Evolutionary conservation across 164 flowering plant genomes (phyloP), one percentile per base, ranked within the genome.

Genomic region (Cinnamomum chago): DNA sequence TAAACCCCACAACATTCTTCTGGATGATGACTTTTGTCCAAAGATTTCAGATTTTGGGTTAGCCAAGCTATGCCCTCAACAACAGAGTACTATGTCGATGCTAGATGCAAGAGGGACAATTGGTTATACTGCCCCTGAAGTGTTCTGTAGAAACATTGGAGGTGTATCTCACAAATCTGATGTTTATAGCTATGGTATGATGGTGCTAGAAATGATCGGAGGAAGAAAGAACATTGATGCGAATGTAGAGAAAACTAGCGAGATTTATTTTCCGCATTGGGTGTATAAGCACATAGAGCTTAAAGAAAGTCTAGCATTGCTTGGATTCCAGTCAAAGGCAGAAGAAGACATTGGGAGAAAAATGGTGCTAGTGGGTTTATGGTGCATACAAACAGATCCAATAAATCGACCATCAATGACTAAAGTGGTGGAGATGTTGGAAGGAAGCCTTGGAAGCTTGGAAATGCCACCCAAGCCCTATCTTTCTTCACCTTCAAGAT

Each of bases 71-170:
- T 50, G 65, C 69, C 50, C 30, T 13, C 23, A 20, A 10, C 22
- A 73, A 24, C 4, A 73, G 2, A 73, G 75, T 50, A 17, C 40
- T 1, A 2, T 65, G 12, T 62, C 75, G 1, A 40, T 73, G 58
- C 27, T 65, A 18, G 58, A 47, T 33, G 55, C 68, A 9, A 40
- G 67, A 47, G 75, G 75, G 22, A 73, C 75, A 1, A 9, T 73
- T 4, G 70, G 75, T 4, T 73, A 73, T 18, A 73, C 25, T n/a
- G 75, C 75, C 33, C 75, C 75, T 1, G 75, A 73, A 24, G 75
- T 73, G n/a, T 40, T 55, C 9, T 72, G 50, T 22, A 33, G 66
- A 58, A 72, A 22, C 52, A 3, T 72, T 58, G 65, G 65, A 30
- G 27, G 50, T 0, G 75, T 72, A 0, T 72, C 68, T 3, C 51